Evolutionary conservation across 164 flowering plant species (phyloP), one percentile per base, ranked within the genome.

Genomic region (Annona cherimola): DNA sequence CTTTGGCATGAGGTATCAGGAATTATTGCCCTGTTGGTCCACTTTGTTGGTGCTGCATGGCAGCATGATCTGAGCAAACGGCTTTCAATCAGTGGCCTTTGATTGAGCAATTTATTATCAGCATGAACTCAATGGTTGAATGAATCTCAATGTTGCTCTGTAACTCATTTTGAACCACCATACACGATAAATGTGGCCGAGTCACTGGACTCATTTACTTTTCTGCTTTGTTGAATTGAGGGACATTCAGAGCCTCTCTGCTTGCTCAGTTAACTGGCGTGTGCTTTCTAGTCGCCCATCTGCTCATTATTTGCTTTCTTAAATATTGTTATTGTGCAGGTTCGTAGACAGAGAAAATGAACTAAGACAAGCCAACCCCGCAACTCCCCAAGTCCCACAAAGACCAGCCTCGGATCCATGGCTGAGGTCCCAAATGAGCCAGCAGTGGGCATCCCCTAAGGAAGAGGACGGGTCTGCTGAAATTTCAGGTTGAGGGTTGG

Each of bases 321-420:
- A 26, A 8, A 18, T 57, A 7, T 39, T n/a, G 59, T 11, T 4
- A 6, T 19, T 39, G 6, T 71, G 63, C 88, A 96, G 99, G 89
- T 96, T 93, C 76, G 79, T 96, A 18, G 98, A 93, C 80, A 82
- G 99, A 80, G 96, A 91, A 74, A 89, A 96, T 75, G 99, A 96
- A 76, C 96, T 96, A 19, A 85, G 96, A 70, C 95, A 93, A 71
- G 83, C 98, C 62, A 93, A 91, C 72, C 96, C 94, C 41, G 81
- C 98, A 62, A 76, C 84, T 16, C 95, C 97, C 67, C 99, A 87
- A 83, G 93, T 91, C 66, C 89, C 88, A 5, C 92, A 80, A 63
- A 83, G 86, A 72, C 68, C 86, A 39, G 76, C 97, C 1, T 41
- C 93, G 85, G 97, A 96, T 81, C 99, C 98, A 1, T 96, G 94